Percentiles rank a stretch among this genome's conserved stretches.
Conservation (phyloP, 1,284 basidiomycete genomes). For the Boletus mariae region DNA sequence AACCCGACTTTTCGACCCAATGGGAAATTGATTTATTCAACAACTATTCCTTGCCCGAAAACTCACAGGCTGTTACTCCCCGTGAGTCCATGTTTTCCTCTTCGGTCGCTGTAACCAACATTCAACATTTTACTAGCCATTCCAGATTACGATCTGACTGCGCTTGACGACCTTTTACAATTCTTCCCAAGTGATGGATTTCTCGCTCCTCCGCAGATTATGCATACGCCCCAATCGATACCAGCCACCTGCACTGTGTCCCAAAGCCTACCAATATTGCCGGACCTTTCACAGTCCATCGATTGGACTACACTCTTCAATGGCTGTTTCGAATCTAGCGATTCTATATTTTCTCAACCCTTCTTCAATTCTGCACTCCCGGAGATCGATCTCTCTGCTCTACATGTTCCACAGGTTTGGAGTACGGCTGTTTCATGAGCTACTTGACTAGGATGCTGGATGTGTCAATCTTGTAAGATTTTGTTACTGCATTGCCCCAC, state of each 20-base stretch:
- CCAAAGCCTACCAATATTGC: neutral
- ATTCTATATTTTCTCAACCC: neutral
- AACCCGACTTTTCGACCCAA: no score
- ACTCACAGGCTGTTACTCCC: no score
- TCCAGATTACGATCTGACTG: no score
- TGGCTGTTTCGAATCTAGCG: neutral
- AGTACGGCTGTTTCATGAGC: neutral
- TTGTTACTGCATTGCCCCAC: no score
- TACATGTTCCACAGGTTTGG: conserved; percentile 15
- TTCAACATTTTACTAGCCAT: no score
- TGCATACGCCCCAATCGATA: no score
- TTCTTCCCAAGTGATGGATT: neutral
- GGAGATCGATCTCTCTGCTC: conserved; percentile 20
- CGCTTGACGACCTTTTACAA: neutral
- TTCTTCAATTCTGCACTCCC: conserved; percentile 1
- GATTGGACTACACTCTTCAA: conserved; percentile 17
- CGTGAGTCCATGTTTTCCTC: no score
- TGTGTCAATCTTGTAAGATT: no score
- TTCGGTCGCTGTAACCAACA: no score
- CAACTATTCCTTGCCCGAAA: no score
- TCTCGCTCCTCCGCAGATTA: neutral
- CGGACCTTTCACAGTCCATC: neutral
- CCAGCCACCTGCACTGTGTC: no score
- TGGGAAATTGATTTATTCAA: no score
- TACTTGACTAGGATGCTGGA: neutral